Base-by-base conservation (phyloP, 805 yeast genomes). In the Tetrapisispora phaffii region DNA sequence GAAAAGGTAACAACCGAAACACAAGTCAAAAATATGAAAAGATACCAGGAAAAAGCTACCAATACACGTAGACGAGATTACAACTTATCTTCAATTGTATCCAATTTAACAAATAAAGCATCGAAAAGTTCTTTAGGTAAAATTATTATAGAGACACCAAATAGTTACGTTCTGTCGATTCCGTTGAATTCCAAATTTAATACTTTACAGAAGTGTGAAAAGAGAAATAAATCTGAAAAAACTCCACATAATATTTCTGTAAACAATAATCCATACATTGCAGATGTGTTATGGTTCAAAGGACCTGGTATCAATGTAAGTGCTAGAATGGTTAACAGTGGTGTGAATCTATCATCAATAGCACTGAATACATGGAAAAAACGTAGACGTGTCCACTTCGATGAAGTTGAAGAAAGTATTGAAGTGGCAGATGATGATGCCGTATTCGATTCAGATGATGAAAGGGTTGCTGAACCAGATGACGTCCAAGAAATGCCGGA, bases 201-300 rank as follows among this genome's bases (percentile, higher is more conserved):
- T 28, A 54, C 52, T 10, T 43, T 71, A 28, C 68, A 62, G 35
- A 57, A 61, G 32, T 56, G 63, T 33, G 68, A 69, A 44, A 58
- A 62, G 35, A 48, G 44, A 20, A 58, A 52, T 28, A 55, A 56
- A 35, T 38, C 49, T 9, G 57, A 59, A 45, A 47, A 59, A 32
- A 37, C 48, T 19, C 52, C 56, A 22, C 55, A 53, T 39, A 57
- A 54, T 16, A 57, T 57, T 37, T 47, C 55, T 15, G 50, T 50
- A 24, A 45, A 42, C 20, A 50, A 53, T 39, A 46, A 44, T 16
- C 53, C 50, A 20, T 49, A 50, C 19, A 50, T 56, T 32, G 70
- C 69, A 13, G 77, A 78, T 32, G 54, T 77, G 15, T 58, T 83
- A 16, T 83, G 88, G 85, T 82, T 76, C 59, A 71, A 81, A 54